Base-by-base conservation (phyloP, 805 yeast species). In the Starmerella floris region DNA sequence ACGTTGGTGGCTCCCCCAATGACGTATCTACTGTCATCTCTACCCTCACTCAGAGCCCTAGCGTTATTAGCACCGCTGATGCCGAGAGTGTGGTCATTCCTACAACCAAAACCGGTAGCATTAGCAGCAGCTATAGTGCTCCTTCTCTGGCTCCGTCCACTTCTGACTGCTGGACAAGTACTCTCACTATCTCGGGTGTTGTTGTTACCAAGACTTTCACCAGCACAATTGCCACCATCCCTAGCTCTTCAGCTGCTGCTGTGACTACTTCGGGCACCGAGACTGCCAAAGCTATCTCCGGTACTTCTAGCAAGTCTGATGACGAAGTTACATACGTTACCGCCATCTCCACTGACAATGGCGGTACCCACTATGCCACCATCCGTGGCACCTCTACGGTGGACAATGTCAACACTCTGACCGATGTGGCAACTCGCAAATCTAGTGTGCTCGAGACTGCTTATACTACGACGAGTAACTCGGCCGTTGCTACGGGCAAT, bases 1-100 rank as follows among this genome's bases (percentile, higher is more conserved):
- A 54, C 32, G 54, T 54, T 19, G 57, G 51, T n/a, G 56, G 52
- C 13, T 37, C 45, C 21, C 48, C 48, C 2, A 37, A 43, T 34
- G 28, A 23, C 19, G 44, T 30, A 23, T 23, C 49, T 22, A 52
- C 56, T 2, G 45, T 49, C 11, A 40, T 43, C 26, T 30, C 34
- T 17, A 30, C 30, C 5, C 28, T 27, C 19, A n/a, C 34, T 27
- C 16, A 23, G 23, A 17, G 28, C 17, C 21, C 39, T 13, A 25
- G 13, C 13, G 28, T 25, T 25, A 8, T 13, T 9, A 25, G 11
- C 13, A 25, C 28, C 13, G 8, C 28, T 8, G 28, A 8, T 25
- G 11, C 28, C 13, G 13, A 25, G 8, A 13, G 11, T 9, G 28
- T 25, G 11, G 8, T 13, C 11, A 25, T 13, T 25, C 28, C 28